A percentile compares a stretch with the other conserved stretches of the same genome.
These are phyloP conservation scores for Apiospora koreana DNA, from an alignment of 2,329 filamentous ascomycete species.

Conservation along the genomic window DNA sequence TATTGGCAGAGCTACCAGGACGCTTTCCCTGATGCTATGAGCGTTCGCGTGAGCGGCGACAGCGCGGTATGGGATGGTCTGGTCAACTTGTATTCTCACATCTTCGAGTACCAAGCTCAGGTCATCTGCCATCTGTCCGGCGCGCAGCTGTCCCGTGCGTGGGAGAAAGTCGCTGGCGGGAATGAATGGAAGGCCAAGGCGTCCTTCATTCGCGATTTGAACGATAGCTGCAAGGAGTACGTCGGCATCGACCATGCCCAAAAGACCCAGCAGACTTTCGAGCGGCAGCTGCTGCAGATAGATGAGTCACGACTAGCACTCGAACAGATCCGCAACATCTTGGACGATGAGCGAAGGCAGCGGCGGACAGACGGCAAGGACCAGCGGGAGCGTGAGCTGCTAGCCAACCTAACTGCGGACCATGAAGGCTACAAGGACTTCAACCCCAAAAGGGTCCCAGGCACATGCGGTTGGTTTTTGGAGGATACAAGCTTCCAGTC, in stretches of 20 bases:
- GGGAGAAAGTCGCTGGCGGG: constrained; percentile 16
- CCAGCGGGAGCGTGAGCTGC: constrained; percentile 12
- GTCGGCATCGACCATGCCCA: constrained; percentile 8
- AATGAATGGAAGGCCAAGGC: constrained; percentile 13
- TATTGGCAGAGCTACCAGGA: not conserved
- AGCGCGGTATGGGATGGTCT: constrained; percentile 25
- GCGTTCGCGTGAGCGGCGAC: not conserved
- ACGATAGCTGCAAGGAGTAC: not conserved
- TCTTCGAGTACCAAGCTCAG: constrained; percentile 24
- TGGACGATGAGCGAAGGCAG: constrained; percentile 18
- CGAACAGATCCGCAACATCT: constrained; percentile 10
- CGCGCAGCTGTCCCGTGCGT: constrained; percentile 19
- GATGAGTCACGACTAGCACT: constrained; percentile 14
- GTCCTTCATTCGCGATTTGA: not conserved
- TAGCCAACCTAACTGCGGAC: constrained; percentile 23
- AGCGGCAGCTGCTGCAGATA: constrained; percentile 14
- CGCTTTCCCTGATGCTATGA: not conserved
- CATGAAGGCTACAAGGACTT: constrained; percentile 31
- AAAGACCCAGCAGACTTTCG: not conserved
- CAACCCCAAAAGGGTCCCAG: constrained; percentile 29
- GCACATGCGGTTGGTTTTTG: constrained; percentile 38
- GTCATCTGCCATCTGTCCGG: constrained; percentile 18
- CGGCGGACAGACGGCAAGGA: not conserved
- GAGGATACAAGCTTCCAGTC: constrained; percentile 25
- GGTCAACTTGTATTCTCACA: constrained; percentile 25